Conservation (phyloP, 345 rosid species). For the Acer campestre region DNA sequence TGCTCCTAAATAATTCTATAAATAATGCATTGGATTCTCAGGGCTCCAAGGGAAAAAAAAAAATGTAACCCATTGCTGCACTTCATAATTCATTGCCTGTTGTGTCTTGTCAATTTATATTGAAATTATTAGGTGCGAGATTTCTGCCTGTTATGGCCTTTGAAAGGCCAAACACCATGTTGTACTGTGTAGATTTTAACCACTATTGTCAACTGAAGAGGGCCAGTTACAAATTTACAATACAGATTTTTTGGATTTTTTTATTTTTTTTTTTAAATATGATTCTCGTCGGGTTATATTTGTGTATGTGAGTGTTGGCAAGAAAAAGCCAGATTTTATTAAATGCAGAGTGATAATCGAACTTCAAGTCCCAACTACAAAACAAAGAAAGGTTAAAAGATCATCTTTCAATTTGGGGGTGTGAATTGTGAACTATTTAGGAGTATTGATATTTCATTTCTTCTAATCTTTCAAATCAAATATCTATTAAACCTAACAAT, state of each 20-base stretch:
- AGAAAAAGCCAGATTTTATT: neutral
- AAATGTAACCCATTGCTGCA: neutral
- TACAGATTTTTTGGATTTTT: no score
- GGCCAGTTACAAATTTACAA: neutral
- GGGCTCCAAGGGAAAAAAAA: neutral
- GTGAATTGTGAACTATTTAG: neutral
- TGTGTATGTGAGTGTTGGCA: no score
- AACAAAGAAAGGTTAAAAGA: neutral
- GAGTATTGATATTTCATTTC: neutral
- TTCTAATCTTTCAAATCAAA: no score
- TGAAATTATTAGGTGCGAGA: no score
- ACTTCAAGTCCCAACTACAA: neutral
- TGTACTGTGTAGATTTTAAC: neutral
- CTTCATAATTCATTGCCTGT: neutral
- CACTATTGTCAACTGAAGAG: neutral
- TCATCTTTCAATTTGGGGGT: neutral
- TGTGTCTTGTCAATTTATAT: neutral
- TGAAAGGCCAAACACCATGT: no score
- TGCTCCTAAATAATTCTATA: conserved; percentile 3
- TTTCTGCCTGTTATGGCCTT: neutral
- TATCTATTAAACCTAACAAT: no score
- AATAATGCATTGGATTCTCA: conserved; percentile 11
- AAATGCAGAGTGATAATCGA: neutral
- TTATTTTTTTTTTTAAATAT: no score
- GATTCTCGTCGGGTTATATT: neutral